Base-by-base conservation (phyloP, 2,329 filamentous ascomycete genomes). In the Hyphodiscus sp. region DNA sequence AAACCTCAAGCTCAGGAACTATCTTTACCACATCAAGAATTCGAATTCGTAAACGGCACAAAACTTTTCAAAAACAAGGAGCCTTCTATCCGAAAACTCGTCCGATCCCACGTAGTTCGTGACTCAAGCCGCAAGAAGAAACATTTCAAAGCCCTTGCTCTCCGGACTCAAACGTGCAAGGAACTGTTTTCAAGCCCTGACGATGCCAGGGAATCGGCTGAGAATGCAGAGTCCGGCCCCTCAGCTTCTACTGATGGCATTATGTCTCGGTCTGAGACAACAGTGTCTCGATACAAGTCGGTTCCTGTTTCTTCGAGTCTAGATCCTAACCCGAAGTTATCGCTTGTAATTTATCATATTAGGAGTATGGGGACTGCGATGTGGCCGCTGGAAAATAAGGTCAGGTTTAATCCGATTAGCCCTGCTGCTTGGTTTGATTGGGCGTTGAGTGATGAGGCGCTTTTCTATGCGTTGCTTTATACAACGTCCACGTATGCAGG, bases 21-120 rank as follows among this genome's bases (percentile, higher is more conserved):
- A 18, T 11, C n/a, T 2, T 10, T 18, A 18, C n/a, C 30, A 38
- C 18, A 16, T 38, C 49, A 50, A 47, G 41, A 51, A 30, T 54
- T 57, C 19, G 55, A 53, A n/a, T 54, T 57, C 19, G 43, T 57
- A 33, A 57, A 57, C 41, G 26, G 41, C 18, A 53, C 54, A 4
- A 42, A 23, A 18, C 52, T 52, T 47, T 49, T 33, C 11, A 19
- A 43, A 23, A 26, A 51, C 10, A 50, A 47, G 41, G 55, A 57
- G 23, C 49, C 49, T 3, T 49, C 52, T 15, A 42, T 52, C 41
- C 33, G 52, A 11, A 51, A 38, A 20, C 18, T 57, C 9, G 52
- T 57, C 2, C 42, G 55, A 20, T 46, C 51, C 9, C 52, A 57
- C 45, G 52, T 52, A 13, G 52, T 54, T 13, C 51, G 44, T 30